A percentile compares a stretch with the other conserved stretches of the same genome.
These are phyloP conservation scores for Licmophora abbreviata DNA, from an alignment of 108 stramenopile genomes.

Conservation along the genomic window DNA sequence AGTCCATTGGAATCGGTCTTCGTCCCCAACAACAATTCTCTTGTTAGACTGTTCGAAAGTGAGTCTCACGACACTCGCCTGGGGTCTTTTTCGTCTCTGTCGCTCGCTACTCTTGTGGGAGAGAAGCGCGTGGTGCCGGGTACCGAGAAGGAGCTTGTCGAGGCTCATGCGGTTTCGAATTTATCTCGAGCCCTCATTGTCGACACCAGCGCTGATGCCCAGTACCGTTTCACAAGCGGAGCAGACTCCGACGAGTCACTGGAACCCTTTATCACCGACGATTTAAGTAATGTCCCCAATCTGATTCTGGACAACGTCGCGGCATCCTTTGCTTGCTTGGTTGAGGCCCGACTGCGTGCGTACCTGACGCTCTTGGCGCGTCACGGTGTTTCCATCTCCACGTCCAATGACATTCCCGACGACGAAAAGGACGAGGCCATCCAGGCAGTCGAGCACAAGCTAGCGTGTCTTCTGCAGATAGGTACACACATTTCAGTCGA, in stretches of 20 bases:
- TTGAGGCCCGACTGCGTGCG: conserved; percentile 14
- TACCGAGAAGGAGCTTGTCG: background rate
- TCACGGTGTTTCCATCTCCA: conserved; percentile 6
- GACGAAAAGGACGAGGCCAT: conserved; percentile 8
- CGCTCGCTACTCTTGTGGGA: background rate
- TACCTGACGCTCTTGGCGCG: conserved; percentile 11
- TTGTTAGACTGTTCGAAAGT: too few species aligned
- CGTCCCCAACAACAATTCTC: too few species aligned
- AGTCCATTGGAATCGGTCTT: background rate
- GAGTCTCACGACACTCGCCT: too few species aligned
- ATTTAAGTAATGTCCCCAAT: background rate
- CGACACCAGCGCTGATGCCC: background rate
- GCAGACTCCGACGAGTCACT: background rate
- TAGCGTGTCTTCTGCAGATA: conserved; percentile 4
- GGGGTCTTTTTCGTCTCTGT: background rate
- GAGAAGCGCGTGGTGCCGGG: background rate
- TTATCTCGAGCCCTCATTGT: background rate
- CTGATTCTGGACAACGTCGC: conserved; percentile 8
- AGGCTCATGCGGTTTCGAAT: background rate
- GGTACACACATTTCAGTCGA: background rate
- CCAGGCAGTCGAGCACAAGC: conserved; percentile 8
- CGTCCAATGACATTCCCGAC: background rate
- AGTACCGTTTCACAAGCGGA: too few species aligned
- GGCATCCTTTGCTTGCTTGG: conserved; percentile 12
- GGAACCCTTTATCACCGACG: background rate